phyloP scores from a whole-genome alignment of 202 grass and related monocot species.

The Setaria italica region DNA sequence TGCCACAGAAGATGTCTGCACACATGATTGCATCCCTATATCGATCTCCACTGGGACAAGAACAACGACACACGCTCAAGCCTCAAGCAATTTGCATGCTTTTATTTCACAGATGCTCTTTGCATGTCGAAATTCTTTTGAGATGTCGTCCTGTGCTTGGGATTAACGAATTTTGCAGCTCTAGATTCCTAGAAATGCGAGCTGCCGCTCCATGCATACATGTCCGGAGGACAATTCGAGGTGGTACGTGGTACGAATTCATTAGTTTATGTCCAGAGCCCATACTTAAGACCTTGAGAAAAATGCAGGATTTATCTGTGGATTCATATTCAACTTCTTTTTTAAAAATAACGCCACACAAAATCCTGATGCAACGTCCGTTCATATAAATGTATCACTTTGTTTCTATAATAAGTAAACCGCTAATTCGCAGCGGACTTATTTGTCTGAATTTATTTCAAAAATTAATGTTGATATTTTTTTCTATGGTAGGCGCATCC shows the following conservation, averaged over 20 bases:
- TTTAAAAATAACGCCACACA: neutral
- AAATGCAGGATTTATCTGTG: too few species aligned
- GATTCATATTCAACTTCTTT: too few species aligned
- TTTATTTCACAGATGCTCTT: neutral
- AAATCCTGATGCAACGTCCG: too few species aligned
- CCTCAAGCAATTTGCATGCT: too few species aligned
- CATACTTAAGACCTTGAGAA: neutral
- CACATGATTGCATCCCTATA: neutral
- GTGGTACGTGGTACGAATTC: neutral
- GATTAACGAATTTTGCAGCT: constrained; percentile 24
- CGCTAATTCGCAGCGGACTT: too few species aligned
- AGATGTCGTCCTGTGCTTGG: neutral
- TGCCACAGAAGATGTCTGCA: constrained; percentile 23
- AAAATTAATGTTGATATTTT: too few species aligned
- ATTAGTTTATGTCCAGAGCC: neutral
- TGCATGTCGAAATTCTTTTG: neutral
- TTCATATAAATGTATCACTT: too few species aligned
- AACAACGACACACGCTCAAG: neutral
- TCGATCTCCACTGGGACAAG: neutral
- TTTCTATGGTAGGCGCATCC: too few species aligned
- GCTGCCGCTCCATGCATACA: constrained; percentile 2
- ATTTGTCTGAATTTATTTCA: too few species aligned
- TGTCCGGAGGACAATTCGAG: neutral
- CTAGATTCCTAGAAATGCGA: constrained; percentile 28
- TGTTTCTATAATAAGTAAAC: too few species aligned